Evolutionary conservation across 345 rosid genomes (phyloP), one percentile per base, ranked within the genome.

Genomic region (Turnera subulata): DNA sequence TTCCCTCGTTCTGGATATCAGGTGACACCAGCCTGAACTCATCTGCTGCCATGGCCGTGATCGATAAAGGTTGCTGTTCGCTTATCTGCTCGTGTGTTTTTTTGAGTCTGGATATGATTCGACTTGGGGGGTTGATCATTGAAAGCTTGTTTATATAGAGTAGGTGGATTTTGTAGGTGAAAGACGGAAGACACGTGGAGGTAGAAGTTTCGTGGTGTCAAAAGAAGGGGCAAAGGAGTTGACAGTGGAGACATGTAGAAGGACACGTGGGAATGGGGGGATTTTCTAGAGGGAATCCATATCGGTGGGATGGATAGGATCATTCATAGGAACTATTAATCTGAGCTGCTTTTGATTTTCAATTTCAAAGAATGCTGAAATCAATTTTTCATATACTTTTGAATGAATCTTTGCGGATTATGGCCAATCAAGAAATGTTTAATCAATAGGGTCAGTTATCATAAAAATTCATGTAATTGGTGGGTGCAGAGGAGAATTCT

Each of bases 21-120:
- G 89, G 80, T 1, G 89, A 79, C 42, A 74, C 90, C 43, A 82
- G 21, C 53, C 86, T 73, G 73, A 91, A 82, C 57, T 80, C 82
- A 6, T 76, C 84, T n/a, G 74, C 65, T n/a, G 74, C 65, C 79
- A 68, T 79, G 18, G 17, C 10, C 44, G 19, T 12, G 39, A 35
- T 35, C 11, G 11, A 11, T 12, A 10, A 40, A 40, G 14, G 11
- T 40, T 40, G 45, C 51, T 47, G 20, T 6, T 3, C 10, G 10
- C 24, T 19, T 7, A 13, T 20, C 18, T 21, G 20, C 12, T n/a
- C 49, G n/a, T 46, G 8, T 19, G 11, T 16, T 18, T 46, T 6
- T 14, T 46, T 14, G 7, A 10, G 18, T 45, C 8, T 45, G 12
- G 50, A 10, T 12, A 47, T n/a, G 24, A 21, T 10, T 18, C 15